These are phyloP conservation scores for Salix arbutifolia DNA, from an alignment of 345 rosid species.

Conservation along the genomic window DNA sequence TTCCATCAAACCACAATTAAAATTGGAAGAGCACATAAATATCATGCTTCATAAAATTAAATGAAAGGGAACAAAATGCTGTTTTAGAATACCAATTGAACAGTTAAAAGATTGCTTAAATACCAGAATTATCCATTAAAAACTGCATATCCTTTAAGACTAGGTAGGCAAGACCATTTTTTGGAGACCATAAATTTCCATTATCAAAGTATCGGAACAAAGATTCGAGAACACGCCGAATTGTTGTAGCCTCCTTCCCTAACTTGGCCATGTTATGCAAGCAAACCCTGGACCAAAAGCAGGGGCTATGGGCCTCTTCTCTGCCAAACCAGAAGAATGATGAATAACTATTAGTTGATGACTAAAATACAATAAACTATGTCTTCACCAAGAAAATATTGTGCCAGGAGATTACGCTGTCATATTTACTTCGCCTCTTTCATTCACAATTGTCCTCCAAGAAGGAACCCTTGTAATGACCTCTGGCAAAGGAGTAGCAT, in stretches of 20 bases:
- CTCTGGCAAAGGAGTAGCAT: slow-evolving; percentile 41
- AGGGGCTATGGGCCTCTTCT: slow-evolving; percentile 68
- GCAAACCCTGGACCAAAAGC: slow-evolving; percentile 95
- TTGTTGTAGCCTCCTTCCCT: slow-evolving; percentile 88
- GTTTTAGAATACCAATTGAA: neutral
- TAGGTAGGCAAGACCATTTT: slow-evolving; percentile 66
- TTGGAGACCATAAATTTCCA: slow-evolving; percentile 69
- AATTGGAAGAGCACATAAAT: neutral
- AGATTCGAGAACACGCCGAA: slow-evolving; percentile 82
- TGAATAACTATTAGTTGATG: slow-evolving; percentile 8
- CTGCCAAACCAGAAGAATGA: slow-evolving; percentile 35
- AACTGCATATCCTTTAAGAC: slow-evolving; percentile 86
- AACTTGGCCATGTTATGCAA: slow-evolving; percentile 88
- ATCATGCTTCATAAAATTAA: neutral
- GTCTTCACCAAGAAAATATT: slow-evolving; percentile 13
- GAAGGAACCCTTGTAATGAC: slow-evolving; percentile 51
- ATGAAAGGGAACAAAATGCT: neutral
- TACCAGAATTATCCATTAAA: slow-evolving; percentile 83
- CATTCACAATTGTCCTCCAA: slow-evolving; percentile 70
- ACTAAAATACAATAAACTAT: slow-evolving; percentile 4
- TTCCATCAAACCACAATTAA: slow-evolving; percentile 2
- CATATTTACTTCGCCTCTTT: slow-evolving; percentile 65
- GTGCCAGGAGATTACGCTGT: slow-evolving; percentile 51
- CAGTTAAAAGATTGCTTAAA: slow-evolving; percentile 1
- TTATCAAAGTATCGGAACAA: slow-evolving; percentile 81